Conservation (phyloP, 495 filamentous ascomycete genomes). For the Saxophila tyrrhenica region DNA sequence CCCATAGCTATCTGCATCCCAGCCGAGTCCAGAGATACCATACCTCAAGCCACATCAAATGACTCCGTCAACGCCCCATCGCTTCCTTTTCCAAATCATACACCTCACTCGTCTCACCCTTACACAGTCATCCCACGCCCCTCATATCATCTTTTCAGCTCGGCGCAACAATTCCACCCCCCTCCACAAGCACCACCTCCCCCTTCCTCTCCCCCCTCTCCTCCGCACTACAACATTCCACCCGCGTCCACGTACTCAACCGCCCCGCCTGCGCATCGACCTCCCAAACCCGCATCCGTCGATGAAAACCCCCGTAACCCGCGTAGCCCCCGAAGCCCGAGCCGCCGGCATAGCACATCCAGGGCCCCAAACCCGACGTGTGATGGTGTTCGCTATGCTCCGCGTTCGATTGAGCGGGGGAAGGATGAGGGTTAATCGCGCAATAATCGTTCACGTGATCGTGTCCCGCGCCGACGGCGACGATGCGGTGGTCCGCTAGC, state of each 20-base stretch:
- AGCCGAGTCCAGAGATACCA: no score
- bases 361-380: conserved; percentile 43
- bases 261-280: conserved; percentile 80
- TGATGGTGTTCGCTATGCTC: background rate
- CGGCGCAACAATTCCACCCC: conserved; percentile 50
- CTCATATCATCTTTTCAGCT: no score
- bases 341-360: conserved; percentile 97
- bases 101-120: no score
- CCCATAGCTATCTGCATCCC: no score
- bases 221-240: conserved; percentile 57
- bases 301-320: conserved; percentile 73
- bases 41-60: no score
- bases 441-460: conserved; percentile 98
- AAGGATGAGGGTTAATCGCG: conserved; percentile 41
- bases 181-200: conserved; percentile 80
- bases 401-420: background rate
- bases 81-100: no score
- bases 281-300: conserved; percentile 78
- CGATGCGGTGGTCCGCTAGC: conserved; percentile 67
- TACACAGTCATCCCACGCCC: no score
- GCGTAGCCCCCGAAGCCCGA: conserved; percentile 89
- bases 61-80: no score
- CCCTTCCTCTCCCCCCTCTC: conserved; percentile 61
- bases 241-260: conserved; percentile 82
- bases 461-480: conserved; percentile 84